phyloP scores from a whole-genome alignment of 1,139 yeast species.

The Kluyveromyces marxianus region DNA sequence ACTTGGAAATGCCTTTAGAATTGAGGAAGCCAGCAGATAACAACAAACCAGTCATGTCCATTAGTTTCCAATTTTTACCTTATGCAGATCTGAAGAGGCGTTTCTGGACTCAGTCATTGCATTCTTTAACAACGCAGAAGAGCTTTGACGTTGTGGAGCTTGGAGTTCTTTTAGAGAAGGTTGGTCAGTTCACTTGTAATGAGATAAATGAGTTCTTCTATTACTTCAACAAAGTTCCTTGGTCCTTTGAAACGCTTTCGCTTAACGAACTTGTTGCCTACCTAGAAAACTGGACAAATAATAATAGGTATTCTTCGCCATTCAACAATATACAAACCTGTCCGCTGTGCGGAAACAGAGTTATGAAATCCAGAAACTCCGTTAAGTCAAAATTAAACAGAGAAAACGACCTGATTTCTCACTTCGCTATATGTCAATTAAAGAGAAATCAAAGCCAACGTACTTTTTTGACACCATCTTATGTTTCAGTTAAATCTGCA shows the following conservation, averaged over 20 bases:
- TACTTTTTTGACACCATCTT: slow-evolving; percentile 57
- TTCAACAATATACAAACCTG: slow-evolving; percentile 38
- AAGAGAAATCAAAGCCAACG: slow-evolving; percentile 49
- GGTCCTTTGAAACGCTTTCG: slow-evolving; percentile 31
- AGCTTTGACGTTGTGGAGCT: slow-evolving; percentile 24
- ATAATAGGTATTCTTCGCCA: slow-evolving; percentile 29
- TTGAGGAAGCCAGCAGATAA: slow-evolving; percentile 24
- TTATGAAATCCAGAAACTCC: slow-evolving; percentile 46
- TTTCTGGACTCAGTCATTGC: slow-evolving; percentile 60
- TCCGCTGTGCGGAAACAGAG: slow-evolving; percentile 66
- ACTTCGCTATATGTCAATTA: slow-evolving; percentile 83
- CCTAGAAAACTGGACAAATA: slow-evolving; percentile 43
- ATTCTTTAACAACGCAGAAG: slow-evolving; percentile 15
- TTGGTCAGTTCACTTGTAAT: slow-evolving; percentile 45
- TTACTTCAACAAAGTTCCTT: slow-evolving; percentile 21
- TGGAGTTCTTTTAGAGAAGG: slow-evolving; percentile 22
- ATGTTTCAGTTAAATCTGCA: slow-evolving; percentile 76
- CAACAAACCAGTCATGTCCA: slow-evolving; percentile 51
- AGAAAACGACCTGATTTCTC: slow-evolving; percentile 63
- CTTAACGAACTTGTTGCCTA: slow-evolving; percentile 21
- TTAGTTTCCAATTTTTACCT: slow-evolving; percentile 54
- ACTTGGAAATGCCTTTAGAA: slow-evolving; percentile 10
- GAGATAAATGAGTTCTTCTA: slow-evolving; percentile 53
- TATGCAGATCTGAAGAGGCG: slow-evolving; percentile 58
- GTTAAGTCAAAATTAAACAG: slow-evolving; percentile 30